phyloP scores from a whole-genome alignment of 345 rosid genomes.

The Citrus trifoliata region DNA sequence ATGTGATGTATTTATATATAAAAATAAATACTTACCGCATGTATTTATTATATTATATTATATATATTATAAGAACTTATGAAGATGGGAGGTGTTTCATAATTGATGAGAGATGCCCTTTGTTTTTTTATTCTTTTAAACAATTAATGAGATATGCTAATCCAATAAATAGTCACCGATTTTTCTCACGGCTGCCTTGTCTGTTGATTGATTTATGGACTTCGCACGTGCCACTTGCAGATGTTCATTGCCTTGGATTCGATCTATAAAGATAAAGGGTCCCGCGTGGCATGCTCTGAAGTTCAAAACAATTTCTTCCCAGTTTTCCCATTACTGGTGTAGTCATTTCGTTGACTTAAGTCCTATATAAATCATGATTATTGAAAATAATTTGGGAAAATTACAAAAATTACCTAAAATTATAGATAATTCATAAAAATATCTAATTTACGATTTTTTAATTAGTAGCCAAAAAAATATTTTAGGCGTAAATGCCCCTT shows the following conservation, averaged over 20 bases:
- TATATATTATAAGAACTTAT: background rate
- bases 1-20: background rate
- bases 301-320: too few species aligned
- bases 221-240: background rate
- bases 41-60: background rate
- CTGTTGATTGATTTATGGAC: background rate
- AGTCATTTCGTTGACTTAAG: background rate
- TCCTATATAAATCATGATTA: background rate
- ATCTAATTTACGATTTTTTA: too few species aligned
- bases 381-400: background rate
- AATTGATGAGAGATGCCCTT: too few species aligned
- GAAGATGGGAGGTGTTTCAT: too few species aligned
- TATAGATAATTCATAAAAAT: too few species aligned
- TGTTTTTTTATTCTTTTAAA: too few species aligned
- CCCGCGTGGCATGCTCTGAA: background rate
- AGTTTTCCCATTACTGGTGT: background rate
- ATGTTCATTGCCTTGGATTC: background rate
- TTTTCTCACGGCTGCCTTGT: constrained; percentile 8
- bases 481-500: too few species aligned
- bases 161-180: background rate
- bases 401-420: too few species aligned
- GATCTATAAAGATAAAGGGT: too few species aligned
- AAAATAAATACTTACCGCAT: background rate
- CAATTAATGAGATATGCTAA: constrained; percentile 6
- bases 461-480: too few species aligned